Percentiles rank a stretch among this genome's conserved stretches.
Conservation (phyloP, 305 asterid species). For the Solanum aculeatissimum region DNA sequence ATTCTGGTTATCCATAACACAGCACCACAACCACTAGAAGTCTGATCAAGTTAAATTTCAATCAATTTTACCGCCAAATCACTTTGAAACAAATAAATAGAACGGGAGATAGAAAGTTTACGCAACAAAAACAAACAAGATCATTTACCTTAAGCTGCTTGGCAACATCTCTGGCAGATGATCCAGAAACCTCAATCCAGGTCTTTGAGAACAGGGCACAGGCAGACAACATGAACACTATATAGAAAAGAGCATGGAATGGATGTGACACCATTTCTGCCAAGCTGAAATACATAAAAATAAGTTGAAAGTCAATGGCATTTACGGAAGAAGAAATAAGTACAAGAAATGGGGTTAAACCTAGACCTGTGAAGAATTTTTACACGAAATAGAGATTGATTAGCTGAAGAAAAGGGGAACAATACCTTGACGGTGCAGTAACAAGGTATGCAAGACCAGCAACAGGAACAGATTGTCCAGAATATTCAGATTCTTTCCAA, state of each 20-base stretch:
- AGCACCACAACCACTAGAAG: background rate
- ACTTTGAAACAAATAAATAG: background rate
- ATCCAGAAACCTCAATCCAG: constrained; percentile 57
- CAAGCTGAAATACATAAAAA: constrained; percentile 20
- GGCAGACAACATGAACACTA: constrained; percentile 45
- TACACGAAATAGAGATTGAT: background rate
- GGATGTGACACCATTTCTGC: constrained; percentile 54
- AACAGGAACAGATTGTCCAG: constrained; percentile 48
- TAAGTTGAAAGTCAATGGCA: background rate
- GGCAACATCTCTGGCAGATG: constrained; percentile 52
- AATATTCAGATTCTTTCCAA: constrained; percentile 49
- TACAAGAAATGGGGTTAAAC: background rate
- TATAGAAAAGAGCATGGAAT: constrained; percentile 47
- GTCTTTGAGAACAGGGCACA: constrained; percentile 53
- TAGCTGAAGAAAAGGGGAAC: background rate
- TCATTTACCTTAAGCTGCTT: constrained; percentile 43
- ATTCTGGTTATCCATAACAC: background rate
- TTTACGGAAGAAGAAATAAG: background rate
- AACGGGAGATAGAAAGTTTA: background rate
- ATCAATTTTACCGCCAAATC: background rate
- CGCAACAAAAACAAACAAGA: background rate
- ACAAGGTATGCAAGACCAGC: constrained; percentile 57
- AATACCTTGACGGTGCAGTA: constrained; percentile 52
- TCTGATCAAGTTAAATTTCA: background rate
- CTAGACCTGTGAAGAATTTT: background rate